Conservation (phyloP, 2,329 filamentous ascomycete genomes). For the Talaromyces verruculosus region DNA sequence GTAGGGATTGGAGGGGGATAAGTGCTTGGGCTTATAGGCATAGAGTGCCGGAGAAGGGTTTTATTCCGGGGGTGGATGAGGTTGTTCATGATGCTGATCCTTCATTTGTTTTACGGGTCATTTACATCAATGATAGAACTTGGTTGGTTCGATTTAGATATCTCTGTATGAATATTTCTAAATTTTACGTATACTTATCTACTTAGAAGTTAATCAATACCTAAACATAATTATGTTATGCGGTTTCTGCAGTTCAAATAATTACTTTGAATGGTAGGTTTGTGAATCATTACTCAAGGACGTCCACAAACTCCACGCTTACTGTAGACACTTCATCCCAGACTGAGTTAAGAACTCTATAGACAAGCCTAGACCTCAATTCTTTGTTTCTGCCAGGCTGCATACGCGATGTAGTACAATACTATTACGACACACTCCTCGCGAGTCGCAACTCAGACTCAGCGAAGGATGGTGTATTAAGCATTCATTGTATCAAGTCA, state of each 20-base stretch:
- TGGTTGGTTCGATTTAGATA: too few relatives aligned
- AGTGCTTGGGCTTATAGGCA: constrained; percentile 17
- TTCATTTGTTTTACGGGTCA: not conserved
- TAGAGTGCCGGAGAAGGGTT: constrained; percentile 8
- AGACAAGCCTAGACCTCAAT: not conserved
- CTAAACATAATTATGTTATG: too few relatives aligned
- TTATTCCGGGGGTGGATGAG: constrained; percentile 11
- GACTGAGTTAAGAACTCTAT: not conserved
- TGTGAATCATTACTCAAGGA: not conserved
- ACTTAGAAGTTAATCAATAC: too few relatives aligned
- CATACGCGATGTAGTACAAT: not conserved
- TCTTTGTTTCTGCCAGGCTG: not conserved
- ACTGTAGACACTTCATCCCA: not conserved
- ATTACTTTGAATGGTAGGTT: too few relatives aligned
- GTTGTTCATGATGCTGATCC: constrained; percentile 17
- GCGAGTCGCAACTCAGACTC: not conserved
- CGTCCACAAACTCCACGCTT: not conserved
- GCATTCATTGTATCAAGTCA: not conserved
- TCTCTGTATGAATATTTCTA: too few relatives aligned
- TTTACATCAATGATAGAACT: too few relatives aligned
- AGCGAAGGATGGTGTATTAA: not conserved
- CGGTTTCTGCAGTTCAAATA: too few relatives aligned
- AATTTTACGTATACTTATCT: too few relatives aligned
- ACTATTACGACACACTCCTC: not conserved
- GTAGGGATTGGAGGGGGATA: constrained; percentile 20